Conservation (phyloP, 805 yeast species). For the Candida xyloterini region DNA sequence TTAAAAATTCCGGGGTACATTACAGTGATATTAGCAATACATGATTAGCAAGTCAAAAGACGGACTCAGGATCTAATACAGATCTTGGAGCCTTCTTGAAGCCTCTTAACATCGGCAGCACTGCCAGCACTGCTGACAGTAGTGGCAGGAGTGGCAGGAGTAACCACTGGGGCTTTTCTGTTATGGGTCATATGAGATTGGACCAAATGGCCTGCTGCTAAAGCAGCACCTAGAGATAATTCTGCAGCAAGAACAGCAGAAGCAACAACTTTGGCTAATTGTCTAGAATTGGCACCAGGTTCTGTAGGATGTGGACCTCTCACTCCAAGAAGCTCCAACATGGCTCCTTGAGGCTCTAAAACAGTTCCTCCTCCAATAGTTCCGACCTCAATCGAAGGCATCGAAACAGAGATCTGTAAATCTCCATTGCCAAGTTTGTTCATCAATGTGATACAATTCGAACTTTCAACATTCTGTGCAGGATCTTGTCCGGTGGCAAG, state of each 20-base stretch:
- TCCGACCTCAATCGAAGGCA: slow-evolving; percentile 99
- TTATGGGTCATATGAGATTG: slow-evolving; percentile 97
- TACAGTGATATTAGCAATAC: slow-evolving; percentile 11
- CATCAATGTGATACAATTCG: slow-evolving; percentile 96
- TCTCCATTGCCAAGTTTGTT: slow-evolving; percentile 72
- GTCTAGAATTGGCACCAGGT: slow-evolving; percentile 95
- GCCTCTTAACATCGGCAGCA: slow-evolving; percentile 41
- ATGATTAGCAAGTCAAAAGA: slow-evolving; percentile 4
- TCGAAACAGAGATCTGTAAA: slow-evolving; percentile 89
- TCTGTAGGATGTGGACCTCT: slow-evolving; percentile 91
- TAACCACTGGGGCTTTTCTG: slow-evolving; percentile 42
- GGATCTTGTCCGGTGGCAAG: slow-evolving; percentile 99
- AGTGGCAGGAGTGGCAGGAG: slow-evolving; percentile 16
- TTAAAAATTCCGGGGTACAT: slow-evolving; percentile 10
- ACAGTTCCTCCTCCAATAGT: slow-evolving; percentile 99
- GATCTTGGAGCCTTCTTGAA: slow-evolving; percentile 69
- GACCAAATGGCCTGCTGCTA: slow-evolving; percentile 98
- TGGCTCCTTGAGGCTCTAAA: slow-evolving; percentile 93
- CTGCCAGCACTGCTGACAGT: slow-evolving; percentile 28
- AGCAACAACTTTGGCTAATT: slow-evolving; percentile 88
- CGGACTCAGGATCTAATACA: slow-evolving; percentile 58
- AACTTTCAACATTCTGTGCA: slow-evolving; percentile 98
- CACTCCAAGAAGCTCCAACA: slow-evolving; percentile 91
- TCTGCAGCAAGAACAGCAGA: slow-evolving; percentile 96
- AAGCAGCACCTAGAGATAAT: slow-evolving; percentile 88